A percentile compares a stretch with the other conserved stretches of the same genome.
These are phyloP conservation scores for Cardamine occulta DNA, from an alignment of 345 rosid species.

Conservation along the genomic window DNA sequence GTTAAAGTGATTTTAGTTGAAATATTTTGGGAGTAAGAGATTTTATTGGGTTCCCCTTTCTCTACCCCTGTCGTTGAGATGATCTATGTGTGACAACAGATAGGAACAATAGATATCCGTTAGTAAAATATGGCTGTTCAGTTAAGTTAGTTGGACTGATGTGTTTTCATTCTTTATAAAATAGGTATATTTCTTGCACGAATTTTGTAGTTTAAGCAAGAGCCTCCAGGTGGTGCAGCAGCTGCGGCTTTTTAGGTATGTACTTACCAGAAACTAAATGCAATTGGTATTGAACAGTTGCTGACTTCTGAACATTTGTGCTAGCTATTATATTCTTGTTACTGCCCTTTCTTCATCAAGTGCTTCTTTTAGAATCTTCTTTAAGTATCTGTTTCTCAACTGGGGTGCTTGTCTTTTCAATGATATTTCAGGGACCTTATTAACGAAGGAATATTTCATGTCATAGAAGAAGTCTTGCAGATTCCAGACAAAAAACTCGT, in stretches of 20 bases:
- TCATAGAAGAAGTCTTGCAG: slow-evolving; percentile 82
- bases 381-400: slow-evolving; percentile 6
- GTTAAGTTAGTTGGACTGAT: slow-evolving; percentile 30
- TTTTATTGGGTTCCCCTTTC: slow-evolving; percentile 15
- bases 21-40: slow-evolving; percentile 9
- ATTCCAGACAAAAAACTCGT: slow-evolving; percentile 88
- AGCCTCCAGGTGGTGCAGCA: slow-evolving; percentile 96
- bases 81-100: slow-evolving; percentile 19
- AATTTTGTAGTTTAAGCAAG: slow-evolving; percentile 97
- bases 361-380: neutral
- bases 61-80: slow-evolving; percentile 16
- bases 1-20: slow-evolving; percentile 9
- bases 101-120: slow-evolving; percentile 11
- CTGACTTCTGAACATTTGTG: neutral
- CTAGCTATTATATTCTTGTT: neutral
- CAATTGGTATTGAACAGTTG: neutral
- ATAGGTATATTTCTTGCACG: slow-evolving; percentile 93
- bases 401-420: slow-evolving; percentile 11
- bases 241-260: slow-evolving; percentile 90
- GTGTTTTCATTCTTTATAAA: slow-evolving; percentile 28
- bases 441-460: slow-evolving; percentile 84
- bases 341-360: neutral
- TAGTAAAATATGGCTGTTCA: slow-evolving; percentile 5
- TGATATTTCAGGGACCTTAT: slow-evolving; percentile 79
- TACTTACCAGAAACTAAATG: slow-evolving; percentile 24